phyloP scores from a whole-genome alignment of 495 filamentous ascomycete species.

The Bathelium albidoporum region DNA sequence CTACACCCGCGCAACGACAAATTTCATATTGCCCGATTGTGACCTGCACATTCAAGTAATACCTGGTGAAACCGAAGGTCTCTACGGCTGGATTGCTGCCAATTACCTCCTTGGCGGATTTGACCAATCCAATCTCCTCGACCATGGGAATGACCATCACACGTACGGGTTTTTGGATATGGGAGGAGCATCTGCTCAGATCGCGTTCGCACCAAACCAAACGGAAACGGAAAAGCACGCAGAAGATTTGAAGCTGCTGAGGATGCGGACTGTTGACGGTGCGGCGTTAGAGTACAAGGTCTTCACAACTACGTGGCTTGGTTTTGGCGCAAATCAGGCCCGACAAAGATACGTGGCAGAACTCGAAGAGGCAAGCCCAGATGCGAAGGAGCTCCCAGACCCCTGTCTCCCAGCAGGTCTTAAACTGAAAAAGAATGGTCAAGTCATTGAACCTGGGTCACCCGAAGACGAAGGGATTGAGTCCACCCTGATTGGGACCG shows the following conservation, averaged over 20 bases:
- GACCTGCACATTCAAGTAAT: constrained; percentile 88
- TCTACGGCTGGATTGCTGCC: constrained; percentile 99
- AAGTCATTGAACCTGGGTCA: constrained; percentile 31
- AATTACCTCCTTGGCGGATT: constrained; percentile 96
- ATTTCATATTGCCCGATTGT: constrained; percentile 86
- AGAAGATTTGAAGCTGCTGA: constrained; percentile 75
- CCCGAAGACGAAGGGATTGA: constrained; percentile 29
- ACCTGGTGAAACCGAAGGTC: constrained; percentile 87
- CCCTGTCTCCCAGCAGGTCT: constrained; percentile 81
- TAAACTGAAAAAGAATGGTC: constrained; percentile 44
- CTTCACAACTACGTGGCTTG: constrained; percentile 94
- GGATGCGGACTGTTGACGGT: constrained; percentile 74
- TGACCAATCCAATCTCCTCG: constrained; percentile 62
- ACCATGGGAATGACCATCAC: constrained; percentile 77
- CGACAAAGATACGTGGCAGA: constrained; percentile 67
- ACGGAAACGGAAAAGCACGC: constrained; percentile 87
- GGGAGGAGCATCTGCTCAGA: constrained; percentile 94
- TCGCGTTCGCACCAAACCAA: constrained; percentile 89
- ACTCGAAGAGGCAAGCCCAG: constrained; percentile 48
- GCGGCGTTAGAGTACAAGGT: constrained; percentile 67
- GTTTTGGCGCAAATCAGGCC: constrained; percentile 90
- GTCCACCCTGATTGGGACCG: constrained; percentile 63
- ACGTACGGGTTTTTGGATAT: constrained; percentile 98
- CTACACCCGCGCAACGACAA: constrained; percentile 66
- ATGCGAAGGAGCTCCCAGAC: constrained; percentile 64